These are phyloP conservation scores for Aspergillus brasiliensis DNA, from an alignment of 2,329 filamentous ascomycete genomes.

Conservation along the genomic window DNA sequence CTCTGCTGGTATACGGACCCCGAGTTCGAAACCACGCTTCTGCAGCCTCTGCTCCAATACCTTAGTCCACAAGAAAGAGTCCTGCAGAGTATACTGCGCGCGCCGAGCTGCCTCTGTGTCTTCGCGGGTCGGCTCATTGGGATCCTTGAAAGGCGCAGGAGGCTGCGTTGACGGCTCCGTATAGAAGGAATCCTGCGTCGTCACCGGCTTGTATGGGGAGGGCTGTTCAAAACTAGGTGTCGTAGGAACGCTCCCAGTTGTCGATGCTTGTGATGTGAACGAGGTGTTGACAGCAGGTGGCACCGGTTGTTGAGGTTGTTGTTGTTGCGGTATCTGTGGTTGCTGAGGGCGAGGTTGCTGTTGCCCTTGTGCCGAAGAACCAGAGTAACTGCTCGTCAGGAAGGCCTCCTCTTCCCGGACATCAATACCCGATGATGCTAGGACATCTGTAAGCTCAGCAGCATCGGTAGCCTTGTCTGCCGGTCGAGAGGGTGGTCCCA, in stretches of 20 bases:
- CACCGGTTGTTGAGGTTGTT: slow-evolving; percentile 45
- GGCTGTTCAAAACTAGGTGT: slow-evolving; percentile 54
- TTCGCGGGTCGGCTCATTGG: slow-evolving; percentile 64
- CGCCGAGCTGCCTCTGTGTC: slow-evolving; percentile 64
- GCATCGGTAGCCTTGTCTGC: slow-evolving; percentile 55
- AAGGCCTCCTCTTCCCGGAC: slow-evolving; percentile 83
- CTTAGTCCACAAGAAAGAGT: slow-evolving; percentile 71
- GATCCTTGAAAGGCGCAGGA: slow-evolving; percentile 64
- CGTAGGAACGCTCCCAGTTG: slow-evolving; percentile 44
- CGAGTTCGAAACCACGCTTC: slow-evolving; percentile 61
- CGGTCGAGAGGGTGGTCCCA: slow-evolving; percentile 66
- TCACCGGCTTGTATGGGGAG: slow-evolving; percentile 55
- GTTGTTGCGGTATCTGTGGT: slow-evolving; percentile 39
- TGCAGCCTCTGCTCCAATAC: slow-evolving; percentile 57
- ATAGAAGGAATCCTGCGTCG: slow-evolving; percentile 61
- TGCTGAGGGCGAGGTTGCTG: slow-evolving; percentile 40
- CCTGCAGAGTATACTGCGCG: slow-evolving; percentile 69
- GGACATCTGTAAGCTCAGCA: slow-evolving; percentile 77
- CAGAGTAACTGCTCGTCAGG: slow-evolving; percentile 61
- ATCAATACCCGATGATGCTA: slow-evolving; percentile 84
- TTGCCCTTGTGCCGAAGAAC: slow-evolving; percentile 42
- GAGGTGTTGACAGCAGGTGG: slow-evolving; percentile 36
- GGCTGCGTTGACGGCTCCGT: slow-evolving; percentile 65
- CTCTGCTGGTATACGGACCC: slow-evolving; percentile 61
- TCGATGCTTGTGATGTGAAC: slow-evolving; percentile 45